Base-by-base conservation (phyloP, 2,329 filamentous ascomycete genomes). In the Colletotrichum noveboracense region DNA sequence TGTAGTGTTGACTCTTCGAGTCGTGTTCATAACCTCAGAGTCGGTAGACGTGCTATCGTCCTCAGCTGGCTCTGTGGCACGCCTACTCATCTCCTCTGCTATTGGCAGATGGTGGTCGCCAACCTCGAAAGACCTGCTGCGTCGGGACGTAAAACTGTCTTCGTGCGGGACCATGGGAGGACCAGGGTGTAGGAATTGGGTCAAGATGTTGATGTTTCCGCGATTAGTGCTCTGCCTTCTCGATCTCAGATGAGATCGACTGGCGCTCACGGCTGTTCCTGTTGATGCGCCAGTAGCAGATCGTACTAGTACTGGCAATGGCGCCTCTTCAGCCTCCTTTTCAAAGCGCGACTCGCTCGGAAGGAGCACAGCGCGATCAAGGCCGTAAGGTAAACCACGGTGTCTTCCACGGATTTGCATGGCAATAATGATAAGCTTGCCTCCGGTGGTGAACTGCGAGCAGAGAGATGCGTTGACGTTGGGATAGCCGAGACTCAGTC, bases 401-500 rank as follows among this genome's bases (percentile, higher is more conserved):
- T 94, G 93, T 3, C 93, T 90, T 7, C 93, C 93, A 83, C 93
- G 92, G 71, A 94, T 90, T 84, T 93, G 90, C 91, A 94, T 93
- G 34, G 91, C 91, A 73, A 94, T 89, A 69, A 94, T 91, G 78
- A 94, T 89, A 3, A 94, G 88, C 80, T 94, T 94, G 84, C 82
- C 95, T 84, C 98, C 84, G 0, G 93, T 89, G 14, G 89, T 91
- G 83, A 99, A 98, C 79, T 98, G 92, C 0, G 91, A 93, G 36
- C 92, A 96, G 78, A 99, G 95, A 0, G 94, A 96, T 0, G 95
- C 90, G 83, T 98, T 94, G 83, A 92, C 89, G 24, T 86, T 87
- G 0, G 94, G 89, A 77, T 96, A 98, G 7, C 97, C 97, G 18
- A 99, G 89, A 66, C 94, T 96, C 73, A 99, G 87, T 1, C 97